A percentile compares a stretch with the other conserved stretches of the same genome.
phyloP scores from a whole-genome alignment of 1,284 basidiomycete species.

The Trichosporon sp. region DNA sequence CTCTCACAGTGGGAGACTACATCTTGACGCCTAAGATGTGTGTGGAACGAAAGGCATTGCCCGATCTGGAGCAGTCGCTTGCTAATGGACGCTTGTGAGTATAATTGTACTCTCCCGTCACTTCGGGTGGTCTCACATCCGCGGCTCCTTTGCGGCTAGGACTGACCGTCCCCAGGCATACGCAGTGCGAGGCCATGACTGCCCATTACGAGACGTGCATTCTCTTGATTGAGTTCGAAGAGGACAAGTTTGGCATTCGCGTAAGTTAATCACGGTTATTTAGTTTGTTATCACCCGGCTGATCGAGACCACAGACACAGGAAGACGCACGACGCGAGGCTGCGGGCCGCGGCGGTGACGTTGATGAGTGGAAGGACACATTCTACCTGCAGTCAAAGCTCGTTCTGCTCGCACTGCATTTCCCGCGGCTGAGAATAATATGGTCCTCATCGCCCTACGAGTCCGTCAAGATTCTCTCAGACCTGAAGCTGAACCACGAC shows the following conservation, averaged over 20 bases:
- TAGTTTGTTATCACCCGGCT: constrained; percentile 26
- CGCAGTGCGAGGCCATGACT: constrained; percentile 96
- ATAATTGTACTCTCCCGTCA: too few species aligned
- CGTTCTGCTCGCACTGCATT: constrained; percentile 78
- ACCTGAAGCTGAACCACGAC: constrained; percentile 75
- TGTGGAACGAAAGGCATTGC: constrained; percentile 89
- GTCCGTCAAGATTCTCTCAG: constrained; percentile 85
- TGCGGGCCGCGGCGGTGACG: constrained; percentile 53
- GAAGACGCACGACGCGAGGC: constrained; percentile 53
- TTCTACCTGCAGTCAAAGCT: constrained; percentile 78
- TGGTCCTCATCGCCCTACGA: constrained; percentile 96
- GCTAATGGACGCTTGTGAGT: constrained; percentile 85
- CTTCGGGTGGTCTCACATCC: too few species aligned
- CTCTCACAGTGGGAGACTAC: constrained; percentile 92
- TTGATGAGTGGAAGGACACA: constrained; percentile 37
- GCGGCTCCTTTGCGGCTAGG: too few species aligned
- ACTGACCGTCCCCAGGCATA: constrained; percentile 59
- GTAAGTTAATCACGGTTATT: constrained; percentile 49
- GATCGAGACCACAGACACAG: constrained; percentile 49
- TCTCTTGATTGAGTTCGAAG: constrained; percentile 96
- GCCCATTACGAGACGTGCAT: constrained; percentile 92
- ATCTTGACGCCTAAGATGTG: constrained; percentile 92
- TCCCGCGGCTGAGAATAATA: constrained; percentile 85
- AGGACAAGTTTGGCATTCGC: constrained; percentile 90
- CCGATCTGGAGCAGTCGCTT: constrained; percentile 86